Conservation (phyloP, 2,329 filamentous ascomycete genomes). For the Alternaria infectoria region DNA sequence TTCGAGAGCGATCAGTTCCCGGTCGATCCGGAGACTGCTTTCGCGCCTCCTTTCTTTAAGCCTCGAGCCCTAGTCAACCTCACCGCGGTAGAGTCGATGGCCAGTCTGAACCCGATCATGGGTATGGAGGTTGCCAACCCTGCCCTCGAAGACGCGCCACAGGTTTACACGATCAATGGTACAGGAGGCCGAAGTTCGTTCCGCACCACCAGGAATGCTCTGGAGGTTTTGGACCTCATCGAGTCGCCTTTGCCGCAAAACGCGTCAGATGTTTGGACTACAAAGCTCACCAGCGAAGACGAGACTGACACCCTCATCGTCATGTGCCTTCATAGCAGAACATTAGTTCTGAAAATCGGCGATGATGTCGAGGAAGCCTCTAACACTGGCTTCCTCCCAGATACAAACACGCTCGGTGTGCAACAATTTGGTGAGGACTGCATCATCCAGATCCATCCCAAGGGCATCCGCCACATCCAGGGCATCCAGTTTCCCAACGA, state of each 20-base stretch:
- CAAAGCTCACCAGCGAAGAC: conserved; percentile 81
- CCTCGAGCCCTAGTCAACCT: conserved; percentile 82
- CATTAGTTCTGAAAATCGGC: conserved; percentile 90
- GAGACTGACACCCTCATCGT: conserved; percentile 94
- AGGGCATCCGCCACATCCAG: conserved; percentile 89
- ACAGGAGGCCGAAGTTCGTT: conserved; percentile 89
- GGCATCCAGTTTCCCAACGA: conserved; percentile 56
- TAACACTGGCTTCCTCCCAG: conserved; percentile 89
- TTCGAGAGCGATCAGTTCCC: conserved; percentile 85
- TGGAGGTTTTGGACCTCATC: conserved; percentile 95
- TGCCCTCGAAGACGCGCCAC: conserved; percentile 89
- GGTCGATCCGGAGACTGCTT: conserved; percentile 72
- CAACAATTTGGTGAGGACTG: conserved; percentile 94
- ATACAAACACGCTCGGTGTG: conserved; percentile 87
- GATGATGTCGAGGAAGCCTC: conserved; percentile 96
- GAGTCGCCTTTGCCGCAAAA: conserved; percentile 87
- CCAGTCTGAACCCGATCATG: conserved; percentile 88
- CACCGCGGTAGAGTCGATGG: conserved; percentile 81
- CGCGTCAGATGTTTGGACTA: conserved; percentile 94
- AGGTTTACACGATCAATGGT: conserved; percentile 93
- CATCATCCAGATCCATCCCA: conserved; percentile 93
- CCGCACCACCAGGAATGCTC: conserved; percentile 86
- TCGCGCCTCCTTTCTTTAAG: conserved; percentile 83
- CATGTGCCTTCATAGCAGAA: conserved; percentile 89
- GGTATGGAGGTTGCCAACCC: conserved; percentile 92